These are phyloP conservation scores for Penicillium egyptiacum DNA, from an alignment of 495 filamentous ascomycete species.

Conservation along the genomic window DNA sequence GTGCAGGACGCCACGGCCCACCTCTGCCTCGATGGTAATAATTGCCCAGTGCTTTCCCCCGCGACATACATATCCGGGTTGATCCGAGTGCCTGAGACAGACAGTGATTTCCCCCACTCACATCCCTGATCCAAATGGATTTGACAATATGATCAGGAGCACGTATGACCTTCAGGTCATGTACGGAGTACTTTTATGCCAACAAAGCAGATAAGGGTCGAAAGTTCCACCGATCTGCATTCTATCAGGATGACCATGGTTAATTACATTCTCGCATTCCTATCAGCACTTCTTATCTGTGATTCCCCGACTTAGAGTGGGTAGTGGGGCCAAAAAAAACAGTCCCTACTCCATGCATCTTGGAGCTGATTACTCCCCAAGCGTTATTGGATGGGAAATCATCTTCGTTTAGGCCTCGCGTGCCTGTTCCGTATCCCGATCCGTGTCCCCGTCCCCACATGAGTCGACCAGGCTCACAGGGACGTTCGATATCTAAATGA, in stretches of 20 bases:
- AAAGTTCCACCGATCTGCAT: conserved; percentile 10
- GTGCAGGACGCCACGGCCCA: conserved; percentile 10
- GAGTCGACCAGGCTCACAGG: background rate
- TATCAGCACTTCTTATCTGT: conserved; percentile 7
- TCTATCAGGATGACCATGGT: conserved; percentile 5
- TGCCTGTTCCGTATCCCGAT: background rate
- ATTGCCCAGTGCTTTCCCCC: conserved; percentile 2
- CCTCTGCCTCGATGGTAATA: background rate
- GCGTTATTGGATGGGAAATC: conserved; percentile 1
- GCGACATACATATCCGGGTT: conserved; percentile 1
- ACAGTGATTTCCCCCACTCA: background rate
- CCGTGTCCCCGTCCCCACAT: background rate
- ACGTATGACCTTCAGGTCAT: background rate
- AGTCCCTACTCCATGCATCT: background rate
- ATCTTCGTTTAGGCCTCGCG: background rate
- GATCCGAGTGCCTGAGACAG: conserved; percentile 8
- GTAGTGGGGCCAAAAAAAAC: background rate
- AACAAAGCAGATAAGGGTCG: conserved; percentile 9
- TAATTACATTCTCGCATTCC: conserved; percentile 6
- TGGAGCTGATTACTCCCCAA: background rate
- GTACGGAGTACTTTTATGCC: background rate
- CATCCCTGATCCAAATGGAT: background rate
- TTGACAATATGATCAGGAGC: conserved; percentile 5
- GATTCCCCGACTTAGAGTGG: conserved; percentile 3
- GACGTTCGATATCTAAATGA: background rate